These are phyloP conservation scores for Aspergillus sp. DNA, from an alignment of 2,329 filamentous ascomycete genomes.

Conservation along the genomic window DNA sequence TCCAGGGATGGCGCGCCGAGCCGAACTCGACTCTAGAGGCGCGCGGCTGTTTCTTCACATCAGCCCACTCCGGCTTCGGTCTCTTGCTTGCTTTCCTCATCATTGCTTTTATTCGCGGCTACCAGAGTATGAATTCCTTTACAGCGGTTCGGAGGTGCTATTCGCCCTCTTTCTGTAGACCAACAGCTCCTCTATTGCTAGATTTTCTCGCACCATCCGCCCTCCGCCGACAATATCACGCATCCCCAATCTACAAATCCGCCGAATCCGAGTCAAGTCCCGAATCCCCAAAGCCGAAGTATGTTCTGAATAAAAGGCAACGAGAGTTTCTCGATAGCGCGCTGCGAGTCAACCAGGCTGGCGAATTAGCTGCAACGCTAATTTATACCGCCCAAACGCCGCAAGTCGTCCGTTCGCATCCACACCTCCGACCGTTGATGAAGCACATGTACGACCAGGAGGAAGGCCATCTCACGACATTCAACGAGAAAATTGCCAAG, in stretches of 20 bases:
- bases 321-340: conserved; percentile 74
- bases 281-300: conserved; percentile 32
- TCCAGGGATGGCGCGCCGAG: conserved; percentile 27
- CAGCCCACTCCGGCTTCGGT: conserved; percentile 1
- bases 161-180: conserved; percentile 14
- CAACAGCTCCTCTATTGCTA: conserved; percentile 28
- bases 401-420: conserved; percentile 73
- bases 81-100: neutral
- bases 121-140: conserved; percentile 25
- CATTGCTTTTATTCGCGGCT: neutral
- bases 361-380: conserved; percentile 91
- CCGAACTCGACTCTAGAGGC: conserved; percentile 24
- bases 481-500: conserved; percentile 77
- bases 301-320: conserved; percentile 68
- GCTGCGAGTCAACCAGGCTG: conserved; percentile 93
- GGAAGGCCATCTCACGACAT: conserved; percentile 78
- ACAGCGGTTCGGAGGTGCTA: conserved; percentile 22
- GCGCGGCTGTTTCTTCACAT: conserved; percentile 26
- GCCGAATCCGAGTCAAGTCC: conserved; percentile 22
- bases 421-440: conserved; percentile 87
- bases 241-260: conserved; percentile 30
- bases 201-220: conserved; percentile 38
- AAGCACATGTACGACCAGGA: conserved; percentile 98
- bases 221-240: conserved; percentile 24
- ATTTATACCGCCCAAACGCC: conserved; percentile 92